phyloP scores from a whole-genome alignment of 1,139 yeast genomes.

The Taiozyma sp. region DNA sequence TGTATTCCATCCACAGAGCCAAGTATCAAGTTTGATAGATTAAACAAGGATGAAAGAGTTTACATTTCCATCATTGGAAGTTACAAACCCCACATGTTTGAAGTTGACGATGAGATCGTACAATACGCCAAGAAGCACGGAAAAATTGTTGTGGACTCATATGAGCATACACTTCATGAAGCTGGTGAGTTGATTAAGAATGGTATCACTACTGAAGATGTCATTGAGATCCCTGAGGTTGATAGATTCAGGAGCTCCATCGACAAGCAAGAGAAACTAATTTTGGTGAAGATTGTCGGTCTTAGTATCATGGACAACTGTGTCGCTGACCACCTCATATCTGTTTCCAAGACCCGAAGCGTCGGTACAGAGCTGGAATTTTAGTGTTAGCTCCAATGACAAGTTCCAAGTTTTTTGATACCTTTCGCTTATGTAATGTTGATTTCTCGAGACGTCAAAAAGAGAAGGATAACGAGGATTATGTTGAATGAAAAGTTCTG shows the following conservation, averaged over 20 bases:
- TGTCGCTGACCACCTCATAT: slow-evolving; percentile 32
- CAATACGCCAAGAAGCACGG: slow-evolving; percentile 24
- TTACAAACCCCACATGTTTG: slow-evolving; percentile 64
- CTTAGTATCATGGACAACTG: slow-evolving; percentile 56
- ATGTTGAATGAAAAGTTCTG: too few species aligned
- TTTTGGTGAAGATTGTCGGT: slow-evolving; percentile 52
- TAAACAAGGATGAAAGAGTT: slow-evolving; percentile 32
- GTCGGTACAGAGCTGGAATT: slow-evolving; percentile 27
- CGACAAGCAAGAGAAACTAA: slow-evolving; percentile 27
- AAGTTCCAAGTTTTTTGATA: too few species aligned
- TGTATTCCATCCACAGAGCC: slow-evolving; percentile 55
- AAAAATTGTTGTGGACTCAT: slow-evolving; percentile 54
- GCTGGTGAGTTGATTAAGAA: slow-evolving; percentile 60
- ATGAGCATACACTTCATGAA: slow-evolving; percentile 49
- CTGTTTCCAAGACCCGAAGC: slow-evolving; percentile 19
- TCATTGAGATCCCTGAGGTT: slow-evolving; percentile 43
- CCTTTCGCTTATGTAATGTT: neutral
- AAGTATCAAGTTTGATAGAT: slow-evolving; percentile 32
- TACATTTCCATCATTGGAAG: slow-evolving; percentile 62
- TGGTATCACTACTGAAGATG: slow-evolving; percentile 29
- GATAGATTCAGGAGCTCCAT: slow-evolving; percentile 5
- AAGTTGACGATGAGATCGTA: slow-evolving; percentile 45
- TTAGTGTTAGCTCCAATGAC: neutral
- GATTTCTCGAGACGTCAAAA: neutral
- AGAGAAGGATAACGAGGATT: too few species aligned